Evolutionary conservation across 192 early-diverging fungal genomes (phyloP).

Genomic region (Rhizoclosmatium globosum): DNA sequence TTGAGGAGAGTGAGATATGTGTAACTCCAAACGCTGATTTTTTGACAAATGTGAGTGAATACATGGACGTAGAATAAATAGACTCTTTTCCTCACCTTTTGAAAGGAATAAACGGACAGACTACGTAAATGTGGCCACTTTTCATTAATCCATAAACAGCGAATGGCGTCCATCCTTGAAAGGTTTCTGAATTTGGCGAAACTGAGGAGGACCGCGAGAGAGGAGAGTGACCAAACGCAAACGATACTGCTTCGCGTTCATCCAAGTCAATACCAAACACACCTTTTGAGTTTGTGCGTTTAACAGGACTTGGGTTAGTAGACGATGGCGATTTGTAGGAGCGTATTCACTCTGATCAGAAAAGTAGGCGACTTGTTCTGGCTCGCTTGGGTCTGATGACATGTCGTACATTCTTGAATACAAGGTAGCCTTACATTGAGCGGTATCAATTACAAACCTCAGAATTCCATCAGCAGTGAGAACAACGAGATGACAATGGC

Average conservation of each 20-base stretch:
- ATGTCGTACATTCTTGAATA: slow-evolving; percentile 38
- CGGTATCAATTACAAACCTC: not conserved
- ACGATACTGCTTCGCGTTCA: slow-evolving; percentile 36
- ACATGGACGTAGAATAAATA: not conserved
- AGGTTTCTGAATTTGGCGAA: not conserved
- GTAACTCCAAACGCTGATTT: slow-evolving; percentile 21
- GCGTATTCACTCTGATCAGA: slow-evolving; percentile 23
- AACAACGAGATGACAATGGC: slow-evolving; percentile 20
- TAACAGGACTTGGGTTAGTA: not conserved
- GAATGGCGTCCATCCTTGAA: slow-evolving; percentile 27
- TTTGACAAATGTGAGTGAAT: not conserved
- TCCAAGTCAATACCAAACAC: slow-evolving; percentile 30
- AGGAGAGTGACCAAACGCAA: not conserved
- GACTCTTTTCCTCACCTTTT: slow-evolving; percentile 11
- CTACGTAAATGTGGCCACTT: slow-evolving; percentile 22
- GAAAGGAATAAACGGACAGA: slow-evolving; percentile 34
- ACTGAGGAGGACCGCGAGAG: not conserved
- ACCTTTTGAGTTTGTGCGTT: not conserved
- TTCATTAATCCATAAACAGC: slow-evolving; percentile 38
- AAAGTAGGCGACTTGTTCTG: slow-evolving; percentile 31
- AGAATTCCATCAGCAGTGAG: slow-evolving; percentile 34
- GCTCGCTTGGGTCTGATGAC: slow-evolving; percentile 28
- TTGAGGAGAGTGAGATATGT: not conserved
- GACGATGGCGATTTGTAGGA: not conserved
- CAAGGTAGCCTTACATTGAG: not conserved